These are phyloP conservation scores for Xerocomellus intermedius DNA, from an alignment of 768 basidiomycete genomes.

Conservation along the genomic window DNA sequence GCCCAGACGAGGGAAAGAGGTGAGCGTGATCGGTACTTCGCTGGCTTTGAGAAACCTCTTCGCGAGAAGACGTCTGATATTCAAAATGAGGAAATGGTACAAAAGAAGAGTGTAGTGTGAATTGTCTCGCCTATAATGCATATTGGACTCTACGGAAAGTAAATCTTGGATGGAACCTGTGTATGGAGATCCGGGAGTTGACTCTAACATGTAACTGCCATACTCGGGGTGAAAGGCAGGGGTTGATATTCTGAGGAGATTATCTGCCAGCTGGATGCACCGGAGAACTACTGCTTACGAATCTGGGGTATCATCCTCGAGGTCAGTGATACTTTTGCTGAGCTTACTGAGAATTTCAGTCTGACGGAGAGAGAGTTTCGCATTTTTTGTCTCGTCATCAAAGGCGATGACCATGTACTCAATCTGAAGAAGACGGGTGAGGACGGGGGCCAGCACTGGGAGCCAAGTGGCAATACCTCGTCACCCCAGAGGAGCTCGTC, in stretches of 20 bases:
- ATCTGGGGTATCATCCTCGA: conserved; percentile 49
- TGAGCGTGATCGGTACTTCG: conserved; percentile 90
- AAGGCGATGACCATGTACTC: conserved; percentile 95
- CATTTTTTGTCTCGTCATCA: conserved; percentile 74
- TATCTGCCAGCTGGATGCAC: not conserved
- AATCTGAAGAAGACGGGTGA: conserved; percentile 49
- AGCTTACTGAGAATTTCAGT: conserved; percentile 89
- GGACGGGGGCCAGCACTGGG: conserved; percentile 5
- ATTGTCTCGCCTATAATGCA: conserved; percentile 76
- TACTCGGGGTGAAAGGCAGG: conserved; percentile 98
- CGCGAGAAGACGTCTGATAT: conserved; percentile 72
- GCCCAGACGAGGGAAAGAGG: conserved; percentile 93
- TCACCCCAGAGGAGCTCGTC: conserved; percentile 98
- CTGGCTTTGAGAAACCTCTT: conserved; percentile 78
- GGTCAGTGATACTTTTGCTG: conserved; percentile 61
- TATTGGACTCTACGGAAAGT: conserved; percentile 87
- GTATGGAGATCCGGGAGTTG: conserved; percentile 95
- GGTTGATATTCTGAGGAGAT: conserved; percentile 53
- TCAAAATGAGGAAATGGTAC: conserved; percentile 7
- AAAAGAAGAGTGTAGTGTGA: not conserved
- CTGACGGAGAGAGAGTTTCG: conserved; percentile 90
- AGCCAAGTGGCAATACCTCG: conserved; percentile 58
- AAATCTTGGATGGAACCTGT: conserved; percentile 84
- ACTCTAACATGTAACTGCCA: conserved; percentile 98
- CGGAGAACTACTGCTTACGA: conserved; percentile 43